phyloP scores from a whole-genome alignment of 1,284 basidiomycete species.

The Stereum hirsutum region DNA sequence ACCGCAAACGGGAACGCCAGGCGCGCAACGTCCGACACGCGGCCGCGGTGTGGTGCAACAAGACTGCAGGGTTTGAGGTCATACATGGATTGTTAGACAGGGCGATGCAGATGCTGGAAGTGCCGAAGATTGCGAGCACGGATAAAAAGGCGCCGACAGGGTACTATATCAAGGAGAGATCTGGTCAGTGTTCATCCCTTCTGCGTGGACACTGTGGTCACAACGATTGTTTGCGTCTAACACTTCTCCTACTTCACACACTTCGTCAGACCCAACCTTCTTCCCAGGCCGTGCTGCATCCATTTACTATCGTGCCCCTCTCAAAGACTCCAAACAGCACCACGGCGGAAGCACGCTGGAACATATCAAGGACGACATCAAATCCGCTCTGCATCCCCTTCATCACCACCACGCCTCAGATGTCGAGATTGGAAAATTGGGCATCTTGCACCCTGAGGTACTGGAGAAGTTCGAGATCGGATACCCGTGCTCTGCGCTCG shows the following conservation, averaged over 20 bases:
- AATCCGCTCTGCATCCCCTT: constrained; percentile 23
- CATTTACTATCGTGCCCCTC: constrained; percentile 74
- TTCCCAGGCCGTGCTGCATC: constrained; percentile 92
- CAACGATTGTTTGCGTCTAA: too few species aligned
- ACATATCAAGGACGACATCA: constrained; percentile 14
- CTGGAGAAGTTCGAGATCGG: constrained; percentile 87
- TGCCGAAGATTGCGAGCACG: constrained; percentile 64
- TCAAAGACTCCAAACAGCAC: constrained; percentile 15
- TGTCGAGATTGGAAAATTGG: constrained; percentile 73
- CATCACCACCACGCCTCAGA: constrained; percentile 36
- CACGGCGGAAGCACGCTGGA: not conserved
- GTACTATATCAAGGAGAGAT: constrained; percentile 86
- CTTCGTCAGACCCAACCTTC: constrained; percentile 70
- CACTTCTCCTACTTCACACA: not conserved
- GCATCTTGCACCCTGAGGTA: constrained; percentile 88
- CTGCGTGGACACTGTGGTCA: too few species aligned
- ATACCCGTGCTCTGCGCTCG: constrained; percentile 93
- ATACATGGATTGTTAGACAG: constrained; percentile 93
- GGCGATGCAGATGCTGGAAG: constrained; percentile 90
- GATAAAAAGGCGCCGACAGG: constrained; percentile 57
- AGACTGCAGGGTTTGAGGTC: constrained; percentile 94
- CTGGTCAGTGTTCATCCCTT: constrained; percentile 42
- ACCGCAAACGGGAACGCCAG: constrained; percentile 70
- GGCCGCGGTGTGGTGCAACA: constrained; percentile 92
- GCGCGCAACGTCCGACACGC: constrained; percentile 83